A percentile compares a stretch with the other conserved stretches of the same genome.
phyloP scores from a whole-genome alignment of 2,329 filamentous ascomycete genomes.

The Penicillium paneum region DNA sequence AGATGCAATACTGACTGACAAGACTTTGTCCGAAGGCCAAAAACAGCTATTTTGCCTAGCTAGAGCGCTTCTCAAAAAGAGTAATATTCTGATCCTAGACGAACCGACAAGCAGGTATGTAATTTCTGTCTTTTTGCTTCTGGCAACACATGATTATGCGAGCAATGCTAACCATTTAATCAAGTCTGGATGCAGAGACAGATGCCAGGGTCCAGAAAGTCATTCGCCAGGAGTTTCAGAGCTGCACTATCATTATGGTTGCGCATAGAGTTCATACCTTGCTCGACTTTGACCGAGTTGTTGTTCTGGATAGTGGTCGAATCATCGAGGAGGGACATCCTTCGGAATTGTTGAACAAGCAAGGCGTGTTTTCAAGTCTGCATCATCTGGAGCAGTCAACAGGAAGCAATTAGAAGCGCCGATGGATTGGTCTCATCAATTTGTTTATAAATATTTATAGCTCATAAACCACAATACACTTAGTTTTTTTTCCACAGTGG shows the following conservation, averaged over 20 bases:
- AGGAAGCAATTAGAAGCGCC: background rate
- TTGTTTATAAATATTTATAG: background rate
- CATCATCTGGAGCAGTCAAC: background rate
- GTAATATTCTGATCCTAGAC: constrained; percentile 23
- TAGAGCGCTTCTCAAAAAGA: constrained; percentile 54
- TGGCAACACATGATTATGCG: background rate
- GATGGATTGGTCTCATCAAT: background rate
- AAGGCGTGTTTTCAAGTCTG: background rate
- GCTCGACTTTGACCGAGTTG: constrained; percentile 19
- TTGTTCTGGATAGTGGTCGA: constrained; percentile 12
- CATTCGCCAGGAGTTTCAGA: constrained; percentile 12
- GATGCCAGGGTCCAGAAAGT: constrained; percentile 15
- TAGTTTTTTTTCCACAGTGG: background rate
- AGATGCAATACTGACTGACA: constrained; percentile 34
- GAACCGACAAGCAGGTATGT: constrained; percentile 26
- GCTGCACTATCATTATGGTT: constrained; percentile 18
- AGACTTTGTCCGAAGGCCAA: constrained; percentile 67
- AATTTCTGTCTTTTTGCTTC: background rate
- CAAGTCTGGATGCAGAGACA: constrained; percentile 13
- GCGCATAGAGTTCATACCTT: constrained; percentile 18
- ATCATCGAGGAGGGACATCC: constrained; percentile 17
- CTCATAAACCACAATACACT: background rate
- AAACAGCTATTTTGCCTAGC: constrained; percentile 71
- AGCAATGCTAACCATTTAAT: background rate
- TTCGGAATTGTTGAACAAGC: background rate